Base-by-base conservation (phyloP, 1,284 basidiomycete species). In the Mycosarcoma maydis region DNA sequence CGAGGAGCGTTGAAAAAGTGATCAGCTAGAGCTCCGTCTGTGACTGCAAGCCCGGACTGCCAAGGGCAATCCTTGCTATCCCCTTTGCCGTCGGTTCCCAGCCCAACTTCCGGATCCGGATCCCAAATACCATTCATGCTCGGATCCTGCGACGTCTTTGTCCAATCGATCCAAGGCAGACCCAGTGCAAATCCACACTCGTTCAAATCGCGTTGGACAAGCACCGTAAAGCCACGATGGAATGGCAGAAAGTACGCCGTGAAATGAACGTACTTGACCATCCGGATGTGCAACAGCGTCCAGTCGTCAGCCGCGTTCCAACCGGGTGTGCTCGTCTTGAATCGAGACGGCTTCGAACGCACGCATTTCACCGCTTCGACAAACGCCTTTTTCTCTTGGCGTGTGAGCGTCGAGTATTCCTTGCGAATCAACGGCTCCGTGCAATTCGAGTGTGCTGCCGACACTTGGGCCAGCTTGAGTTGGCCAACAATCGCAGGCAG, bases 261-360 rank as follows among this genome's bases (percentile, higher is more conserved):
- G 30, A 62, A 69, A 27, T 69, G 66, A 5, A 69, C 66, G 37
- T 69, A 69, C 19, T 48, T 39, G 11, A 69, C 38, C 66, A 69
- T 69, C 0, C 55, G 66, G 13, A 69, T 55, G 41, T 69, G 66
- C 14, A 69, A n/a, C 0, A 69, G 44, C 24, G 59, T 57, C 58
- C 58, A 69, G 16, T 69, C 66, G 23, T 69, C 66, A 3, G 30
- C 45, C 0, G 49, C 54, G 20, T 64, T 69, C 54, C 49, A 57
- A 2, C 26, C 29, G 1, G 51, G 30, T 5, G 10, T 4, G 9
- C 39, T 39, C 4, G 55, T 40, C 2, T 27, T 27, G 42, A 52
- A 70, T 2, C 67, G 60, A 2, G 60, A 59, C 0, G 67, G 67
- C n/a, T 70, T 64, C n/a, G 30, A 4, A 19, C 53, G 56, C 0